Base-by-base conservation (phyloP, 257 asterid genomes). In the Solanum clarkiae region DNA sequence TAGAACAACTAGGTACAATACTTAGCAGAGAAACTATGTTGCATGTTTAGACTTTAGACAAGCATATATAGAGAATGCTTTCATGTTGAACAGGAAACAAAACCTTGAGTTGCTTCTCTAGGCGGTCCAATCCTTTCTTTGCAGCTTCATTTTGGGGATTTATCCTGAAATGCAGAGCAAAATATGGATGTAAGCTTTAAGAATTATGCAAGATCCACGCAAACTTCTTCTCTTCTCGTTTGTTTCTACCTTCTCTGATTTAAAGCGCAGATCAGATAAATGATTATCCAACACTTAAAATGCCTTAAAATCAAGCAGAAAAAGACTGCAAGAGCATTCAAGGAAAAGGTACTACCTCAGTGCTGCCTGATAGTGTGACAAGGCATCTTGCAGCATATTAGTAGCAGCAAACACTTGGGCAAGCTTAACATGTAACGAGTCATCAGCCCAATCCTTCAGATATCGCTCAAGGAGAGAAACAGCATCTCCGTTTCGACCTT, bases 21-120 rank as follows among this genome's bases (percentile, higher is more conserved):
- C 8, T 77, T 51, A 77, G 63, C 45, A 49, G 82, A 77, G 42
- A 49, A 70, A 71, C 7, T 71, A 68, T 8, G 81, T 10, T 26
- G 8, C 20, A 75, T 51, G 82, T 24, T 49, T 53, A 26, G 44
- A 75, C 10, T 77, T 53, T 51, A 77, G 3, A 51, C 84, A 80
- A 66, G 85, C 71, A 69, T 26, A 74, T 22, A 49, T 69, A 83
- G 47, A 47, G 42, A 83, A 63, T 32, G 18, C 16, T 79, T 56
- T 56, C 69, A 65, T 26, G 54, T 7, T 26, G 82, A 77, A 55
- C 44, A 81, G 83, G 80, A 8, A 83, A 70, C 36, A 69, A 81
- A 89, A 95, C 99, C 99, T 96, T 96, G 98, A 95, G 92, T 89
- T 90, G 98, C 86, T 96, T 96, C 93, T 96, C 99, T 91, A 96